Conservation (phyloP, 768 basidiomycete species). For the Phaffia australis region DNA sequence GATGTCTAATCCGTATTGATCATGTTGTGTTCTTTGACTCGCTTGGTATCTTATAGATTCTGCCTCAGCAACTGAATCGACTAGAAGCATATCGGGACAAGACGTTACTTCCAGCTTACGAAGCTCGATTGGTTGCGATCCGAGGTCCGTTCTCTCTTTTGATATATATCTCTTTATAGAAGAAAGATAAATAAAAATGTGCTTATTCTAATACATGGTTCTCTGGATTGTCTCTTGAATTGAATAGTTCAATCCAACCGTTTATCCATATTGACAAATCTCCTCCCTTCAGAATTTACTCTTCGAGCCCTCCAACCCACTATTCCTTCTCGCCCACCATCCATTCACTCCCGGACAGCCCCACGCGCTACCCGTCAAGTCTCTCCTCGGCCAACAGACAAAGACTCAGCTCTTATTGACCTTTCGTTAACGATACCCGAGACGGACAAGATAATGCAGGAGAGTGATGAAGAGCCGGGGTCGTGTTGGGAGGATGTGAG, state of each 20-base stretch:
- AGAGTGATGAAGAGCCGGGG: background rate
- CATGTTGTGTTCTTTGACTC: background rate
- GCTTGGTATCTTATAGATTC: background rate
- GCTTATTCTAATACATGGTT: background rate
- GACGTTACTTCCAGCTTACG: constrained; percentile 11
- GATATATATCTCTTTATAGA: too few relatives aligned
- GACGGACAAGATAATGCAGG: background rate
- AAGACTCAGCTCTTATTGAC: too few relatives aligned
- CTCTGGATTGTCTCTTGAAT: background rate
- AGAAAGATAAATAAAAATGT: background rate
- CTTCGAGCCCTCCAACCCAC: constrained; percentile 5
- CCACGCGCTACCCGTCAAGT: background rate
- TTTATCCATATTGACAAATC: constrained; percentile 2
- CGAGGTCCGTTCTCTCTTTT: background rate
- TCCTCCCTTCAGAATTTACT: background rate
- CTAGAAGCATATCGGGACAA: constrained; percentile 14
- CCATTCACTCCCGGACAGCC: background rate
- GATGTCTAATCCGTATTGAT: background rate
- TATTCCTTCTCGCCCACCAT: background rate
- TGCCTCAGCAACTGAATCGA: background rate
- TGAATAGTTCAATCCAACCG: constrained; percentile 4
- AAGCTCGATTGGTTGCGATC: background rate
- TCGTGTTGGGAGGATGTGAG: constrained; percentile 49
- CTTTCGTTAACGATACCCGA: background rate
- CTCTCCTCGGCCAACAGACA: background rate